Conservation (phyloP, 2,329 filamentous ascomycete species). For the Thyridium curvatum region DNA sequence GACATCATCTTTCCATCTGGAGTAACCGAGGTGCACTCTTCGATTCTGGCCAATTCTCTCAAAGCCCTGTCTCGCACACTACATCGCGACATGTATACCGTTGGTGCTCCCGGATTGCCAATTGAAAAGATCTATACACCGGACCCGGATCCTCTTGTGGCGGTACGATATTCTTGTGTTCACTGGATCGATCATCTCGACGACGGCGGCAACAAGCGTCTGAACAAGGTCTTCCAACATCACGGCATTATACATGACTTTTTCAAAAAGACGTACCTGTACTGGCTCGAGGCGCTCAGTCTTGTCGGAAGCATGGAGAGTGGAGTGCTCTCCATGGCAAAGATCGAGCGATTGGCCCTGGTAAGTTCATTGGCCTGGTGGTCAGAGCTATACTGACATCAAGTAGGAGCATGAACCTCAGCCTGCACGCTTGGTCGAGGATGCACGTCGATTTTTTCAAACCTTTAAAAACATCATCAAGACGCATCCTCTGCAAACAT, state of each 20-base stretch:
- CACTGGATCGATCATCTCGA: slow-evolving; percentile 27
- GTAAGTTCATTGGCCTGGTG: slow-evolving; percentile 5
- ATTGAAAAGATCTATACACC: slow-evolving; percentile 14
- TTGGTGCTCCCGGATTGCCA: slow-evolving; percentile 13
- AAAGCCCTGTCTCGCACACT: slow-evolving; percentile 19
- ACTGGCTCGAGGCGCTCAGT: slow-evolving; percentile 37
- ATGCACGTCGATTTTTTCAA: slow-evolving; percentile 22
- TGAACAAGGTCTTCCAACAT: no score
- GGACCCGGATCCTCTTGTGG: slow-evolving; percentile 16
- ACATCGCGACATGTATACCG: slow-evolving; percentile 25
- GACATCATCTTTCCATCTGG: slow-evolving; percentile 22
- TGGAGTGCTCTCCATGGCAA: slow-evolving; percentile 14
- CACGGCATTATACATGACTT: slow-evolving; percentile 20
- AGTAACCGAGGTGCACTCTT: slow-evolving; percentile 15
- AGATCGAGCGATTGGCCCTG: slow-evolving; percentile 8
- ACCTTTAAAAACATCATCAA: slow-evolving; percentile 17
- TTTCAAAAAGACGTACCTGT: slow-evolving; percentile 25
- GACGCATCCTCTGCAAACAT: slow-evolving; percentile 21
- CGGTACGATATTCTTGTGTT: slow-evolving; percentile 21
- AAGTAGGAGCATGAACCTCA: slow-evolving; percentile 1
- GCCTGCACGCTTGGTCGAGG: slow-evolving; percentile 12
- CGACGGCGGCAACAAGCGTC: slow-evolving; percentile 1
- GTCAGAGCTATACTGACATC: background rate
- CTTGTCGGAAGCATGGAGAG: slow-evolving; percentile 17
- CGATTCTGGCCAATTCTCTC: slow-evolving; percentile 27